These are phyloP conservation scores for Fusarium sp. DNA, from an alignment of 2,329 filamentous ascomycete species.

Conservation along the genomic window DNA sequence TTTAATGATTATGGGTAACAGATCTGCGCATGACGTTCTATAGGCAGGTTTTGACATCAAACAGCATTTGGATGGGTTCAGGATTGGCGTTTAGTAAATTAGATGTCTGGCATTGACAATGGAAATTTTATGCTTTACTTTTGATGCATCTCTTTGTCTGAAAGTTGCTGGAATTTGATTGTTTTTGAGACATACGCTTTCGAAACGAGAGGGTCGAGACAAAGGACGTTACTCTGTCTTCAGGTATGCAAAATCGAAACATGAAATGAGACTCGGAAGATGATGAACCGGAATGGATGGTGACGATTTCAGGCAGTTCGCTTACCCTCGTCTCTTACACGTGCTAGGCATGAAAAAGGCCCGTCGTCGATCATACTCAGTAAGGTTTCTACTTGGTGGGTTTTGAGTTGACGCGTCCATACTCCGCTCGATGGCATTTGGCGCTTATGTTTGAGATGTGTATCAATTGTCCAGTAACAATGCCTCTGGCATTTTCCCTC, in stretches of 20 bases:
- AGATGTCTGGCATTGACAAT: constrained; percentile 30
- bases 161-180: neutral
- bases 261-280: constrained; percentile 36
- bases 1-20: constrained; percentile 25
- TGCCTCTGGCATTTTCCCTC: neutral
- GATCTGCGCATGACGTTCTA: constrained; percentile 26
- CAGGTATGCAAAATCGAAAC: constrained; percentile 28
- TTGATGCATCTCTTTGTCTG: constrained; percentile 12
- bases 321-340: constrained; percentile 12
- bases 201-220: constrained; percentile 21
- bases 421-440: constrained; percentile 18
- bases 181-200: neutral
- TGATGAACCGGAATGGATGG: constrained; percentile 25
- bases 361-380: constrained; percentile 35
- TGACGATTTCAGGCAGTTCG: constrained; percentile 15
- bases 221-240: neutral
- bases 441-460: constrained; percentile 36
- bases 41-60: constrained; percentile 10
- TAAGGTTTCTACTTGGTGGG: constrained; percentile 22
- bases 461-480: constrained; percentile 26
- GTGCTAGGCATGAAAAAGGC: constrained; percentile 13
- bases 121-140: constrained; percentile 22
- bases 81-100: constrained; percentile 25
- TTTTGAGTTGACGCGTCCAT: constrained; percentile 42
- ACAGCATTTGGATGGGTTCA: constrained; percentile 12